Base-by-base conservation (phyloP, 2,329 filamentous ascomycete genomes). In the Phialophora tarda region DNA sequence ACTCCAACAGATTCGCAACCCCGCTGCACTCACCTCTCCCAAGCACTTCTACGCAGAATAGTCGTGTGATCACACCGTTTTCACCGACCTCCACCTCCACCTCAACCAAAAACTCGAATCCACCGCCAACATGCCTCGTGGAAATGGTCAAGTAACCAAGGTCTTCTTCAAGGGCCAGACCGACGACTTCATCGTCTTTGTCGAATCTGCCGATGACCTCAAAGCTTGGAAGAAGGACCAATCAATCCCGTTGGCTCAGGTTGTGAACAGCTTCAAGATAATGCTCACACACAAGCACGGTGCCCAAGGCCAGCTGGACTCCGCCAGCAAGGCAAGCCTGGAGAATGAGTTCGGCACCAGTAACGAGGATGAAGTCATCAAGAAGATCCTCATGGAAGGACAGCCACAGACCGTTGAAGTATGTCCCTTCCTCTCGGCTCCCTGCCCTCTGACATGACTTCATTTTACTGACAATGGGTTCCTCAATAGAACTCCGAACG, bases 271-370 rank as follows among this genome's bases (percentile, higher is more conserved):
- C 7, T 98, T 92, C 85, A 91, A 96, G 85, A 84, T 99, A 75
- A 96, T 97, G 75, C 83, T 90, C 51, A 96, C 93, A 41, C 91
- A 96, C 83, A 91, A 89, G 79, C 93, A 97, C 78, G 94, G 94
- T 71, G 87, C 86, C 53, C 92, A 97, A 78, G 94, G 94, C 64
- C 85, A 88, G 66, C 82, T 91, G 51, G 91, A 97, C 75, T 81
- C 82, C 10, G 93, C 93, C 8, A 90, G 91, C 73, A 91, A 96
- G 71, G 80, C 83, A 51, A 84, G 84, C 55, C 84, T 99, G 4
- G 89, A 95, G 75, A 90, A 88, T 72, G 93, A 98, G 81, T 99
- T 99, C 73, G 92, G 91, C 72, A 94, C 92, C 14, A 81, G 84
- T 73, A 84, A 88, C 62, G 89, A 92, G 26, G 93, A 97, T 7